Evolutionary conservation across 106 monocot species (phyloP).

Genomic region (Apostasia shenzhenica): DNA sequence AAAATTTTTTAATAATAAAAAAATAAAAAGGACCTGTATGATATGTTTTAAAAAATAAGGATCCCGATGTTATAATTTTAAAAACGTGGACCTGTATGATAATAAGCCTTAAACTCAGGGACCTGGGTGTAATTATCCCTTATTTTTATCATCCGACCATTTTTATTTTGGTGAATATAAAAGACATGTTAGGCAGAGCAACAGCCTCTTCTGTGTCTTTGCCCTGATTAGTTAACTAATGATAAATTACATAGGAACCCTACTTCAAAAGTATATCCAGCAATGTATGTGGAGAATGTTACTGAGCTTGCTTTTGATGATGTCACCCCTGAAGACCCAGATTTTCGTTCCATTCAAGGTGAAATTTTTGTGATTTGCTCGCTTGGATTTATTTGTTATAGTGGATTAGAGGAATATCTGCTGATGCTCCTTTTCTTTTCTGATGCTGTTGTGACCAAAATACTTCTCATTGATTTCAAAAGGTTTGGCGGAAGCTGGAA

Average conservation of each 20-base stretch:
- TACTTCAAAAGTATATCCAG: slow-evolving; percentile 88
- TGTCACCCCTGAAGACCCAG: slow-evolving; percentile 82
- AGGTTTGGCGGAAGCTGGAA: slow-evolving; percentile 98
- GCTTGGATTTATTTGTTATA: background rate
- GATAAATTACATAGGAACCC: slow-evolving; percentile 46
- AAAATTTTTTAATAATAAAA: too few species aligned
- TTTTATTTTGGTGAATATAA: too few species aligned
- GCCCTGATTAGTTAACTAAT: slow-evolving; percentile 4
- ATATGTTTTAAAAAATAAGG: too few species aligned
- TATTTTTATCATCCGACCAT: too few species aligned
- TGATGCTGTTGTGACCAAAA: slow-evolving; percentile 1
- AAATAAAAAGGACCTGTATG: too few species aligned
- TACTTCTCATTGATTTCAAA: slow-evolving; percentile 6
- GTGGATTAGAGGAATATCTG: background rate
- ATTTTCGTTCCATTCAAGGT: slow-evolving; percentile 94
- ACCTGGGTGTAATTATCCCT: too few species aligned
- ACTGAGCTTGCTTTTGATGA: slow-evolving; percentile 99
- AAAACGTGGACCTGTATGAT: too few species aligned
- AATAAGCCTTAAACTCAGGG: too few species aligned
- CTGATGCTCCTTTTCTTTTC: background rate
- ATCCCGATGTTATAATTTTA: too few species aligned
- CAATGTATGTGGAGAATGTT: slow-evolving; percentile 95
- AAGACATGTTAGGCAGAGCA: too few species aligned
- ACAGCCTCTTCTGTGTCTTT: background rate
- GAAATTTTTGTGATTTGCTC: slow-evolving; percentile 5